Base-by-base conservation (phyloP, 805 yeast species). In the Saccharomycopsis guyanensis region DNA sequence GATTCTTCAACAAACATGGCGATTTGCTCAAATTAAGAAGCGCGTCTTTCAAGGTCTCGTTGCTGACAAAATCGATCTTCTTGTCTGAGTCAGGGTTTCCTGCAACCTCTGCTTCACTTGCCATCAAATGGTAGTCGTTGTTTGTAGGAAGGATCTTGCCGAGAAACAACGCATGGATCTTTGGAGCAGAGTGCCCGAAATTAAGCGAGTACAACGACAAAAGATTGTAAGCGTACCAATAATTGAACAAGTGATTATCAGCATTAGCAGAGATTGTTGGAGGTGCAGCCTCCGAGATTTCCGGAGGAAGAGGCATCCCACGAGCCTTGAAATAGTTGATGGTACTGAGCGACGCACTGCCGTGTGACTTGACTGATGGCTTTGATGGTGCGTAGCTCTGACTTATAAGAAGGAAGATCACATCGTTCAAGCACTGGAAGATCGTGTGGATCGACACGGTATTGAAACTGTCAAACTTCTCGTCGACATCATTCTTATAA, bases 321-420 rank as follows among this genome's bases (percentile, higher is more conserved):
- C 50, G 51, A 8, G 55, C 36, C 34, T 67, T 72, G 58, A 70
- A 78, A 35, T 77, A 67, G 37, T 71, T 64, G 45, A 77, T 60
- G 42, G 79, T 60, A 45, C 72, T 72, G 43, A 76, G 59, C 56
- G 78, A 63, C 54, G 72, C 76, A 55, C 79, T 82, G 15, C 84
- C 85, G 39, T 78, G 61, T 1, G 77, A 46, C 8, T 46, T 43
- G 4, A 44, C 49, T 4, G 33, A 25, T 19, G 29, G 39, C 23
- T 40, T 46, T 10, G 32, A 40, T 13, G 35, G 39, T 2, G 52
- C 49, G 23, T 54, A 56, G 18, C 49, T 52, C 47, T 69, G 68
- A 25, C 68, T 56, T 44, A 72, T 58, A 39, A 73, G 70, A 20
- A 72, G 65, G 48, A 60, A 61, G 27, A 70, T 61, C 13, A 71